Evolutionary conservation across 345 rosid species (phyloP).

Genomic region (Raphanus sativus): DNA sequence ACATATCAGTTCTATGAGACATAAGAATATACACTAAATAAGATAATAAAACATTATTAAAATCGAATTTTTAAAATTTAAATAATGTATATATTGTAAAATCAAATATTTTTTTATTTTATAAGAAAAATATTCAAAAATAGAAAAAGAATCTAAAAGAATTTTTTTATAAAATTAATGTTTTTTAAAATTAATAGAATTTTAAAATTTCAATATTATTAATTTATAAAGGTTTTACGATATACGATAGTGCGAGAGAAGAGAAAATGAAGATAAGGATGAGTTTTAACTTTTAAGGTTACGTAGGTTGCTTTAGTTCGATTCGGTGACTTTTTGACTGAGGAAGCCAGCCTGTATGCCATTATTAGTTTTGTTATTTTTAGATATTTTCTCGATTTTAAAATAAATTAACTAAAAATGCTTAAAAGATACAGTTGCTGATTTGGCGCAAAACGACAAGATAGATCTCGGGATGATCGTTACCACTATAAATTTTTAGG

Average conservation of each 20-base stretch:
- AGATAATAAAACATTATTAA: too few species aligned
- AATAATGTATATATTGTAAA: too few species aligned
- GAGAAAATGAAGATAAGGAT: constrained; percentile 49
- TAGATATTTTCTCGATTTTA: constrained; percentile 21
- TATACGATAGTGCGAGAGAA: background rate
- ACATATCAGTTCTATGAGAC: too few species aligned
- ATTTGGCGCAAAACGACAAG: constrained; percentile 74
- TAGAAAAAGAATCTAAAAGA: too few species aligned
- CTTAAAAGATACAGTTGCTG: constrained; percentile 48
- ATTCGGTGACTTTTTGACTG: constrained; percentile 58
- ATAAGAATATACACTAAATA: too few species aligned
- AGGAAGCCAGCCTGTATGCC: constrained; percentile 73
- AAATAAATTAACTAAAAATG: background rate
- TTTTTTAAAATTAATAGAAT: too few species aligned
- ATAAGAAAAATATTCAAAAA: too few species aligned
- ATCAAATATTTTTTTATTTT: too few species aligned
- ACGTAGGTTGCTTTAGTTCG: constrained; percentile 36
- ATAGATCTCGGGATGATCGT: constrained; percentile 48
- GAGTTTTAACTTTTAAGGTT: constrained; percentile 44
- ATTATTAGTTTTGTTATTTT: constrained; percentile 34
- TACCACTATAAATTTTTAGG: constrained; percentile 33
- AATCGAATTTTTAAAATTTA: too few species aligned
- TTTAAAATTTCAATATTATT: too few species aligned
- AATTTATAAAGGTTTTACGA: too few species aligned
- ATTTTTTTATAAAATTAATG: too few species aligned